Evolutionary conservation across 2,329 filamentous ascomycete species (phyloP), one percentile per base, ranked within the genome.

Genomic region (Pseudocercospora crystallina): DNA sequence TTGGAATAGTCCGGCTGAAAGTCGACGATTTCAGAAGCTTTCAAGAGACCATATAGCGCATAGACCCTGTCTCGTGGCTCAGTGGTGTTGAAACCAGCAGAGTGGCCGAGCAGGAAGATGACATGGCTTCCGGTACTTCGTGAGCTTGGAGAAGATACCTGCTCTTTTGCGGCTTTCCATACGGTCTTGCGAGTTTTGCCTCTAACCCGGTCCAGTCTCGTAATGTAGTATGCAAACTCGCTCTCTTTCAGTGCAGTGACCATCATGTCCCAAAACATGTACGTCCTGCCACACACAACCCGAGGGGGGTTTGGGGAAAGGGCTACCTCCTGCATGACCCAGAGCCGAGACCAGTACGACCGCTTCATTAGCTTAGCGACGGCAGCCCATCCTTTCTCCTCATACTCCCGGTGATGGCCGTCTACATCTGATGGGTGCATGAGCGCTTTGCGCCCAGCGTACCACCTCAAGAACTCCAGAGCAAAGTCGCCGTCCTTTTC

Each of bases 1-100:
- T 41, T 41, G 10, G 38, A n/a, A 13, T 41, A 41, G 8, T 41
- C 38, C 12, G 38, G 17, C 38, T 41, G 2, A 10, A 29, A 41
- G 15, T 41, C 17, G 13, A n/a, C 38, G 15, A 41, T 26, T 4
- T 29, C 17, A 10, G 38, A 5, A 41, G 5, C 38, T 5, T 29
- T 29, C 7, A 41, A n/a, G 8, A 41, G 30, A 29, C 38, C 38
- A 11, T 41, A 29, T 8, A 41, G 17, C 14, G 38, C 38, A 29
- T 29, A 29, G 12, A 29, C 17, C 12, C 38, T 13, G 17, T 41
- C 38, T 26, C 15, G 38, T 34, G 37, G 37, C 36, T 41, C 35
- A 8, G 45, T 48, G n/a, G 45, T 20, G 11, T 41, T 33, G 31
- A 39, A 40, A 35, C 37, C 45, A 26, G 45, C 29, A 17, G 45